These are phyloP conservation scores for Cicer judaicum DNA, from an alignment of 306 rosid species.

Conservation along the genomic window DNA sequence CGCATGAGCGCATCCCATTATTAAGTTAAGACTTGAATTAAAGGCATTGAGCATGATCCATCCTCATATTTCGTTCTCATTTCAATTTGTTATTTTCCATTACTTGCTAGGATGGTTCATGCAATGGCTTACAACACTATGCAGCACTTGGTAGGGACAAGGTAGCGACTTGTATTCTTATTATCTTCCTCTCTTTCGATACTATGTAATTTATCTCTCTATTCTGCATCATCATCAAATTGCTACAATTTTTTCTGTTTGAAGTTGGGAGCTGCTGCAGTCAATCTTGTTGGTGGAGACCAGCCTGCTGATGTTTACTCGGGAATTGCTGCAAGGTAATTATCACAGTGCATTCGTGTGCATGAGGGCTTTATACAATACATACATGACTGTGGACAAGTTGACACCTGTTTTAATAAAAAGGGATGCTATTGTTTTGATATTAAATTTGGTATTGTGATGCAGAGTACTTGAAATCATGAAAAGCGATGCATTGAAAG, in stretches of 20 bases:
- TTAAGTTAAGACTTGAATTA: conserved; percentile 39
- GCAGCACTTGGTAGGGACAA: conserved; percentile 99
- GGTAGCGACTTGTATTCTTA: conserved; percentile 52
- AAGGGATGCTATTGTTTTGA: conserved; percentile 7
- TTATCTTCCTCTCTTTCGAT: background rate
- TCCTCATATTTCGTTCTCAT: conserved; percentile 29
- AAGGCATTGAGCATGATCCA: conserved; percentile 9
- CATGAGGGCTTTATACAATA: background rate
- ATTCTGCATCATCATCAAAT: conserved; percentile 12
- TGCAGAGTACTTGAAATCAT: conserved; percentile 93
- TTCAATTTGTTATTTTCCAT: conserved; percentile 29
- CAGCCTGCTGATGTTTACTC: conserved; percentile 98
- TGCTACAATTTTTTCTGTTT: conserved; percentile 39
- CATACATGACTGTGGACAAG: conserved; percentile 23
- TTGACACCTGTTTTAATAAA: conserved; percentile 1
- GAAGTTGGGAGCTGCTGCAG: conserved; percentile 97
- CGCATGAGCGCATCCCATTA: background rate
- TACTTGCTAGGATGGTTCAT: conserved; percentile 91
- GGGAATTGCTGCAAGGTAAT: conserved; percentile 87
- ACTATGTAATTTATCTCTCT: background rate
- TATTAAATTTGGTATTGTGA: conserved; percentile 35
- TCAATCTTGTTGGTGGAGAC: conserved; percentile 87
- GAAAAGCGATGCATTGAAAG: conserved; percentile 73
- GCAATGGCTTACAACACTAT: conserved; percentile 99
- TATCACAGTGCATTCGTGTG: conserved; percentile 12